Evolutionary conservation across 23 red algal species (phyloP), one percentile per base, ranked within the genome.

Genomic region (Gracilaria gracilis): DNA sequence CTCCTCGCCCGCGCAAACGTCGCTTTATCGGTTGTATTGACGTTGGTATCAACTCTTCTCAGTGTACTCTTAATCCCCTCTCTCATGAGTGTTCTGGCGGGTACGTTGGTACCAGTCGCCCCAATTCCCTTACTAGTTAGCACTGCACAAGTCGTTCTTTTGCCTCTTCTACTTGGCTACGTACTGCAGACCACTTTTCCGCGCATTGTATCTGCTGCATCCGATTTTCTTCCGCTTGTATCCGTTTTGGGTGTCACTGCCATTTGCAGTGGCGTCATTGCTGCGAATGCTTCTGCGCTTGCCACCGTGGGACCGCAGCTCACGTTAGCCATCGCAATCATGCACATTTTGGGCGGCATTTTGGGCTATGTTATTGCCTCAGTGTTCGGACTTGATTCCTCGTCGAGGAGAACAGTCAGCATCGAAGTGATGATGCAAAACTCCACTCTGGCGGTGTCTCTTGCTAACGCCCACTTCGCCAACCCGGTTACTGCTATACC

Each of bases 351-450:
- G 47, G 97, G 97, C 9, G 82, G 95, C 13, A 25, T 91, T 17
- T 53, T 95, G 58, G 97, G 97, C 8, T 99, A 93, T 73, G 34
- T 79, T 8, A 82, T 94, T 86, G 87, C 88, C 0, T 47, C 62
- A 16, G 27, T 95, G 11, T 76, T 87, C 24, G 23, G 82, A 8
- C 58, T 80, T 31, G 33, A 67, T 72, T 9, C 42, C 16, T 66
- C 76, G 6, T 65, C 85, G 15, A 67, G 35, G 24, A 86, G 97
- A 62, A 94, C 97, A 17, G 71, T 99, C 35, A 67, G 71, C 20
- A 96, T 99, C 23, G 97, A 99, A 91, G 97, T 99, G 23, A 88
- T 94, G 57, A 99, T 99, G 97, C 97, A 99, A 59, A 99, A 99
- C 48, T 95, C 91, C 23, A 79, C 90, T 20, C 85, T 99, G 12